Evolutionary conservation across 2,329 filamentous ascomycete genomes (phyloP).

Genomic region (Helminthosporium solani): DNA sequence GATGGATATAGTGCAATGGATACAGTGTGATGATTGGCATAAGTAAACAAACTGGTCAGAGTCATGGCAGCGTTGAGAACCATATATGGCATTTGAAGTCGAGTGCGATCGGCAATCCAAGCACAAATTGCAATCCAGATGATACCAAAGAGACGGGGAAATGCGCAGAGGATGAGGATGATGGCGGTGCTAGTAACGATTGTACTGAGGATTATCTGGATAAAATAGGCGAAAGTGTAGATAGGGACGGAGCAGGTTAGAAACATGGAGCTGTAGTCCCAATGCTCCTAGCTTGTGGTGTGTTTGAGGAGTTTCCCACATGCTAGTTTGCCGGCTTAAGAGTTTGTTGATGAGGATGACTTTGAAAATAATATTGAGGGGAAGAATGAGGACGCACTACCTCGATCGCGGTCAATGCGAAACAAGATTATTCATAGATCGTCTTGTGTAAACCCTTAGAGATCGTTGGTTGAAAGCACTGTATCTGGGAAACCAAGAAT

Average conservation of each 20-base stretch:
- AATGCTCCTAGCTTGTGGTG: constrained; percentile 21
- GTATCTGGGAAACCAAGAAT: constrained; percentile 45
- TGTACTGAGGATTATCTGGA: constrained; percentile 24
- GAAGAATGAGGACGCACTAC: not conserved
- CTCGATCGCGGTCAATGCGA: constrained; percentile 24
- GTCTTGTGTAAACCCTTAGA: constrained; percentile 23
- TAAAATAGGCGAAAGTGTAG: constrained; percentile 27
- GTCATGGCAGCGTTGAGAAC: constrained; percentile 18
- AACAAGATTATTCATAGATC: constrained; percentile 31
- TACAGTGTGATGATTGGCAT: too few relatives aligned
- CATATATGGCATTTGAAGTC: constrained; percentile 33
- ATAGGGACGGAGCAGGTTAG: constrained; percentile 20
- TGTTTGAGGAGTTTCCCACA: constrained; percentile 15
- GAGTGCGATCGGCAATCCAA: constrained; percentile 36
- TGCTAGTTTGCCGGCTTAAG: constrained; percentile 21
- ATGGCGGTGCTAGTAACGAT: constrained; percentile 27
- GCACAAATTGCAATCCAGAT: constrained; percentile 35
- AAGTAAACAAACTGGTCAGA: constrained; percentile 17
- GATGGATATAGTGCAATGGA: too few relatives aligned
- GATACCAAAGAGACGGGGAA: constrained; percentile 39
- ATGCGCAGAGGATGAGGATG: constrained; percentile 40
- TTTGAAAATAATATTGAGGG: too few relatives aligned
- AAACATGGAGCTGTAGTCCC: constrained; percentile 25
- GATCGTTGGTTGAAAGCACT: constrained; percentile 19
- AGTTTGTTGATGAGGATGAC: constrained; percentile 5